Evolutionary conservation across 768 basidiomycete species (phyloP).

Genomic region (Termitomyces sp.): DNA sequence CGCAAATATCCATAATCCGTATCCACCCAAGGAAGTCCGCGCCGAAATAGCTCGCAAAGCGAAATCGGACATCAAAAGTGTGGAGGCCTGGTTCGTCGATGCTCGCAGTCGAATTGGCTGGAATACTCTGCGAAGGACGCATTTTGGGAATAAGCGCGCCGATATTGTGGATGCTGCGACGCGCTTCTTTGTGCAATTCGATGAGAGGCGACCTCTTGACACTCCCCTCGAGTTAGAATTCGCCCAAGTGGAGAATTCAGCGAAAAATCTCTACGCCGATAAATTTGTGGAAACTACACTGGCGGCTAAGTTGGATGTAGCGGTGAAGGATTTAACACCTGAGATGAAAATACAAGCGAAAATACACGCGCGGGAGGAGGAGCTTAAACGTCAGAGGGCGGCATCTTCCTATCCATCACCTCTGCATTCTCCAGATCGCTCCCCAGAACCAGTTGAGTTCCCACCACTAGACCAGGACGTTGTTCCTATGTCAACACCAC

Average conservation of each 20-base stretch:
- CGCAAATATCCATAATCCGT: constrained; percentile 47
- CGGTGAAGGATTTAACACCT: constrained; percentile 27
- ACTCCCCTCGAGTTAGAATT: constrained; percentile 19
- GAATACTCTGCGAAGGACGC: constrained; percentile 35
- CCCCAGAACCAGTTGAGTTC: constrained; percentile 8
- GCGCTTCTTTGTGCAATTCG: constrained; percentile 24
- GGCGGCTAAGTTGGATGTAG: constrained; percentile 22
- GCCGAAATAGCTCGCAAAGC: constrained; percentile 22
- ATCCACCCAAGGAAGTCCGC: constrained; percentile 36
- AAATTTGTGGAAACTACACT: constrained; percentile 14
- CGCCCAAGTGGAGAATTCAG: constrained; percentile 15
- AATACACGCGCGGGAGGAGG: constrained; percentile 5
- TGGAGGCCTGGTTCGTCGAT: constrained; percentile 48
- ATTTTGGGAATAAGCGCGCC: constrained; percentile 29
- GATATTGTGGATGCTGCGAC: constrained; percentile 36
- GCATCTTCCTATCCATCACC: constrained; percentile 19
- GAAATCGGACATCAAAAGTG: constrained; percentile 19
- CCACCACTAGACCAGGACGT: background rate
- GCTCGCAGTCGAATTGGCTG: constrained; percentile 52
- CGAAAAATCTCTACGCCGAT: constrained; percentile 18
- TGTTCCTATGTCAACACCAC: background rate
- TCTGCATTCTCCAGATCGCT: constrained; percentile 3
- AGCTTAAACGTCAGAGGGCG: constrained; percentile 1
- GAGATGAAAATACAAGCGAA: constrained; percentile 13
- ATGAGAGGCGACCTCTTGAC: constrained; percentile 16